Percentiles rank a stretch among this genome's conserved stretches.
These are phyloP conservation scores for Penicillium sp. DNA, from an alignment of 2,329 filamentous ascomycete genomes.

Conservation along the genomic window DNA sequence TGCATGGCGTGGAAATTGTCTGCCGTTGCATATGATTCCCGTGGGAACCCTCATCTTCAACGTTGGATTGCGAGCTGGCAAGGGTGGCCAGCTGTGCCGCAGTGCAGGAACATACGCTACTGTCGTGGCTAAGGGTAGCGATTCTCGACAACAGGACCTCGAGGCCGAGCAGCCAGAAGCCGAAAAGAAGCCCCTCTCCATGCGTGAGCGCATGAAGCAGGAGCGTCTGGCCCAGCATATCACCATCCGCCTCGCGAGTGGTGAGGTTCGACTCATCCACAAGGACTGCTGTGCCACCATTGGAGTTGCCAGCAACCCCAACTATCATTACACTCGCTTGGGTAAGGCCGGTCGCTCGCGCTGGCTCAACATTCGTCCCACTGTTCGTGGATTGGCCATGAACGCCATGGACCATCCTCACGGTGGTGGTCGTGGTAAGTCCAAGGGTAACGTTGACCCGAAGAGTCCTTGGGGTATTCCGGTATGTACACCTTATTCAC, in stretches of 20 bases:
- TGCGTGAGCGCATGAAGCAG: constrained; percentile 42
- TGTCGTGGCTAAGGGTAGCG: constrained; percentile 79
- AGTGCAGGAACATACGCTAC: constrained; percentile 91
- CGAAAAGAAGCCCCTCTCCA: constrained; percentile 35
- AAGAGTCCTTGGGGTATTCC: constrained; percentile 96
- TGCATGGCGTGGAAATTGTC: constrained; percentile 88
- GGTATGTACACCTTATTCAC: constrained; percentile 58
- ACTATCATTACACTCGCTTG: constrained; percentile 85
- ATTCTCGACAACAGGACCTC: constrained; percentile 57
- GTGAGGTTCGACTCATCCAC: constrained; percentile 85
- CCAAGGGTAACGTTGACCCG: constrained; percentile 94
- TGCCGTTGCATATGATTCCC: constrained; percentile 94
- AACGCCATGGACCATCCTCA: constrained; percentile 98
- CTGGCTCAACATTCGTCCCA: constrained; percentile 92
- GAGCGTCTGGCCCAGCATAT: constrained; percentile 74
- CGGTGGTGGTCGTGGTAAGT: constrained; percentile 98
- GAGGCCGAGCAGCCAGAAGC: constrained; percentile 51
- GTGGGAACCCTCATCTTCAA: constrained; percentile 92
- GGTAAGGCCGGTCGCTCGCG: constrained; percentile 93
- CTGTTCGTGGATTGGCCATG: constrained; percentile 97
- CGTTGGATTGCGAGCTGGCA: constrained; percentile 71
- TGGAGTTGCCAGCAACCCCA: constrained; percentile 88
- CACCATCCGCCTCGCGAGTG: constrained; percentile 83
- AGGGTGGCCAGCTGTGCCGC: constrained; percentile 85
- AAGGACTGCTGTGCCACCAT: constrained; percentile 94